phyloP scores from a whole-genome alignment of 2,329 filamentous ascomycete genomes.

The Elsinoe necatrix region DNA sequence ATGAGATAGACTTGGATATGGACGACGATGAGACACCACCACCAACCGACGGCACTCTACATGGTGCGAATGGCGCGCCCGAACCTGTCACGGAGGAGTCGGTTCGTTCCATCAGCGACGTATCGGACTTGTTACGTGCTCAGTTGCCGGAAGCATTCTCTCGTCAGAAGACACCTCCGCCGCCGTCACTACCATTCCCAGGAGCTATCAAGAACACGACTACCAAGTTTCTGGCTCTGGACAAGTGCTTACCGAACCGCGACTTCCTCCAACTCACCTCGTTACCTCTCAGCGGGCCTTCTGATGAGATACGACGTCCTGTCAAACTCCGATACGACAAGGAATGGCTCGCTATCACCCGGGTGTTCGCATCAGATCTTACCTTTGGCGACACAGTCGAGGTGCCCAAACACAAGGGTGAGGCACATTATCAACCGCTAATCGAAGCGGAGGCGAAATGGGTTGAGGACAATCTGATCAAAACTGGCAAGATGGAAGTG shows the following conservation, averaged over 20 bases:
- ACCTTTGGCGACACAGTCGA: constrained; percentile 52
- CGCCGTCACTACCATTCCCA: constrained; percentile 55
- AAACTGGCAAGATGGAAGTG: constrained; percentile 53
- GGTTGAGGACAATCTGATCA: constrained; percentile 69
- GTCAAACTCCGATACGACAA: constrained; percentile 70
- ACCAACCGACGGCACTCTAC: constrained; percentile 17
- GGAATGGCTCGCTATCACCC: constrained; percentile 91
- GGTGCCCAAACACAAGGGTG: constrained; percentile 54
- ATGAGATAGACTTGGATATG: constrained; percentile 55
- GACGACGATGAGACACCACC: constrained; percentile 25
- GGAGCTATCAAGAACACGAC: constrained; percentile 65
- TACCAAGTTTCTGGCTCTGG: constrained; percentile 79
- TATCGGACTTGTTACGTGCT: constrained; percentile 58
- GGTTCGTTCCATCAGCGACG: constrained; percentile 24
- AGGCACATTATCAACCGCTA: constrained; percentile 57
- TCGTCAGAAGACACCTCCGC: constrained; percentile 27
- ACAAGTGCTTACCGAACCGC: constrained; percentile 76
- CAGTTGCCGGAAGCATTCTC: constrained; percentile 71
- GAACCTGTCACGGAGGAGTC: constrained; percentile 21
- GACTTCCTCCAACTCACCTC: constrained; percentile 75
- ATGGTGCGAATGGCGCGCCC: constrained; percentile 22
- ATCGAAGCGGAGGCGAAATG: constrained; percentile 67
- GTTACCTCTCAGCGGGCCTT: constrained; percentile 42
- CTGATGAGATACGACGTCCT: constrained; percentile 35
- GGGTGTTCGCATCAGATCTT: constrained; percentile 61